phyloP scores from a whole-genome alignment of 2,329 filamentous ascomycete species.

The Trichoderma endophyticum region DNA sequence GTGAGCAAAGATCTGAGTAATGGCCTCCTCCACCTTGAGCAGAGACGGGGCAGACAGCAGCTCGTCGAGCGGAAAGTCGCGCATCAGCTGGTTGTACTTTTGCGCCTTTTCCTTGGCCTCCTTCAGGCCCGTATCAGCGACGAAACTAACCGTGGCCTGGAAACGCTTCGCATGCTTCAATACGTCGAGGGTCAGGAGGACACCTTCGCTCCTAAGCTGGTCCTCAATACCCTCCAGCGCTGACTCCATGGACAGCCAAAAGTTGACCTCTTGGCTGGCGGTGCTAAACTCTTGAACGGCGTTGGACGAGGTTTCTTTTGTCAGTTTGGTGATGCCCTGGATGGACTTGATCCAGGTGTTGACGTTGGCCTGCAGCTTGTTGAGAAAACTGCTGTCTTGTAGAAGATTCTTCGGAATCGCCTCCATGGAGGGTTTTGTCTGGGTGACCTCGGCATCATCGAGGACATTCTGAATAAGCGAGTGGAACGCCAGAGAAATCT shows the following conservation, averaged over 20 bases:
- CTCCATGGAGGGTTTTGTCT: conserved; percentile 70
- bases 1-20: conserved; percentile 86
- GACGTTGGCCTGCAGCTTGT: conserved; percentile 87
- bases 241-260: conserved; percentile 97
- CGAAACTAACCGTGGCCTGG: conserved; percentile 95
- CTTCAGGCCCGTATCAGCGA: conserved; percentile 90
- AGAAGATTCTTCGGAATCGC: conserved; percentile 73
- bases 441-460: conserved; percentile 68
- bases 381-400: conserved; percentile 87
- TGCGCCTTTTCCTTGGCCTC: conserved; percentile 95
- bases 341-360: conserved; percentile 99
- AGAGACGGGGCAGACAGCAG: conserved; percentile 87
- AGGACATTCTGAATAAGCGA: conserved; percentile 83
- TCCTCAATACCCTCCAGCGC: conserved; percentile 87
- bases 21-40: conserved; percentile 81
- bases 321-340: conserved; percentile 91
- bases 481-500: conserved; percentile 82
- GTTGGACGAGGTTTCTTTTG: conserved; percentile 70
- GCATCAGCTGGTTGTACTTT: conserved; percentile 98
- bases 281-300: conserved; percentile 57
- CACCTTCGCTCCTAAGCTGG: conserved; percentile 84
- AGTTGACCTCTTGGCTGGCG: conserved; percentile 96
- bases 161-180: conserved; percentile 97
- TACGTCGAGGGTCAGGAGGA: conserved; percentile 87
- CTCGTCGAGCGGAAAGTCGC: conserved; percentile 95